Base-by-base conservation (phyloP, 306 rosid genomes). In the Morella rubra region DNA sequence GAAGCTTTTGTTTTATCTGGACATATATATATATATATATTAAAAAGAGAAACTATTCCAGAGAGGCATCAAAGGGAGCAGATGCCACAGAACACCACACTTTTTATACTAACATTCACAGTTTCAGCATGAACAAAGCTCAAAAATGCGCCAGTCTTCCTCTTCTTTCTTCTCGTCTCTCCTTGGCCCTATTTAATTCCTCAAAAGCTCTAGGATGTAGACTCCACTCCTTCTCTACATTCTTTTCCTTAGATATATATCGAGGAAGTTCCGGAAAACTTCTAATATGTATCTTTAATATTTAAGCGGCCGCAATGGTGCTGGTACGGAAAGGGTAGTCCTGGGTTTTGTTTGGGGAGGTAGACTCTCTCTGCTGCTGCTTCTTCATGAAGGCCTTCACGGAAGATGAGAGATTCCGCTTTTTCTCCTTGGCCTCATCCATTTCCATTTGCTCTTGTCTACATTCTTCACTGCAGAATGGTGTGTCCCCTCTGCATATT, bases 381-480 rank as follows among this genome's bases (percentile, higher is more conserved):
- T 90, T 86, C 44, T 89, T 86, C 44, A 93, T 90, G 78, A 89
- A 65, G 0, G 93, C 91, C 62, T 85, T 89, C 89, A 89, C 75
- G 0, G 98, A 92, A 42, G 94, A 88, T 41, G 93, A 82, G 41
- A 86, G 80, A 22, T 79, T 92, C 79, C 79, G 37, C 7, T 92
- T 87, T 86, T 88, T 93, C 87, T 92, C 98, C 16, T 87, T 85
- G 0, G 86, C 83, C 80, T 95, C 97, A 44, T 95, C 97, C 0
- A 44, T 76, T 32, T 90, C 96, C 22, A 95, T 95, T 72, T 95
- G 97, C 60, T 90, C 96, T n/a, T 73, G 83, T 62, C 98, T 88
- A 71, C 98, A 95, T 75, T 92, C 97, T 77, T 88, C 97, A 56
- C 97, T 95, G 42, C 98, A 95, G 80, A 95, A 95, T 15, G 98